Percentiles rank a stretch among this genome's conserved stretches.
These are phyloP conservation scores for Globisporangium middletonii DNA, from an alignment of 352 stramenopile genomes.

Conservation along the genomic window DNA sequence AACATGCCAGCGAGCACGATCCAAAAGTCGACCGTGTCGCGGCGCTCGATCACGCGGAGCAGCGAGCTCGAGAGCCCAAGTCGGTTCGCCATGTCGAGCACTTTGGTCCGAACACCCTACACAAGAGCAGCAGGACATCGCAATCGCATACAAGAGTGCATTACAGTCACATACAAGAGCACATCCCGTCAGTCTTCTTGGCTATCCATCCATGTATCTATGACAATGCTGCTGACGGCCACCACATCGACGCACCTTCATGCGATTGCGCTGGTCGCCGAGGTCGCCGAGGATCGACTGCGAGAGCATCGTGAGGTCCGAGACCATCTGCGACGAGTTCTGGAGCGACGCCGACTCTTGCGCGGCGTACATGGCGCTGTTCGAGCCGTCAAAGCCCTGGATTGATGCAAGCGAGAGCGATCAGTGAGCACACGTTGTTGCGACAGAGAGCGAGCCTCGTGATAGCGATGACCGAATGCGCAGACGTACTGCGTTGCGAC, in stretches of 20 bases:
- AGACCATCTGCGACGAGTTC: slow-evolving; percentile 76
- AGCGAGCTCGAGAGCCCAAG: slow-evolving; percentile 79
- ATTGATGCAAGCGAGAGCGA: not conserved
- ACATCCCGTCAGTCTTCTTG: too few relatives aligned
- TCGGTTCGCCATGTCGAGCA: slow-evolving; percentile 79
- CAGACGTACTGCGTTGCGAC: slow-evolving; percentile 38
- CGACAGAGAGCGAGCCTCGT: too few relatives aligned
- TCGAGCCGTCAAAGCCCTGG: slow-evolving; percentile 60
- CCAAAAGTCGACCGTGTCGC: slow-evolving; percentile 81
- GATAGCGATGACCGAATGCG: not conserved
- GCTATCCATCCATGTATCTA: too few relatives aligned
- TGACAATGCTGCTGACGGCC: not conserved
- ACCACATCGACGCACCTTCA: slow-evolving; percentile 38
- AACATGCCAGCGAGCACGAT: slow-evolving; percentile 81
- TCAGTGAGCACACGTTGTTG: not conserved
- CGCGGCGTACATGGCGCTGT: slow-evolving; percentile 64
- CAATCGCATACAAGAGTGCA: not conserved
- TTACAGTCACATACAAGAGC: too few relatives aligned
- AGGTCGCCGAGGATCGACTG: slow-evolving; percentile 72
- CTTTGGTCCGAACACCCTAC: slow-evolving; percentile 68
- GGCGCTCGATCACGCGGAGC: slow-evolving; percentile 74
- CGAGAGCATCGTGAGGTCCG: slow-evolving; percentile 66
- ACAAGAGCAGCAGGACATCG: not conserved
- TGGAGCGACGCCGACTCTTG: slow-evolving; percentile 79
- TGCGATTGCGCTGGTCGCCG: slow-evolving; percentile 50